phyloP scores from a whole-genome alignment of 31 red algal genomes.

The Odonthalia washingtoniensis region DNA sequence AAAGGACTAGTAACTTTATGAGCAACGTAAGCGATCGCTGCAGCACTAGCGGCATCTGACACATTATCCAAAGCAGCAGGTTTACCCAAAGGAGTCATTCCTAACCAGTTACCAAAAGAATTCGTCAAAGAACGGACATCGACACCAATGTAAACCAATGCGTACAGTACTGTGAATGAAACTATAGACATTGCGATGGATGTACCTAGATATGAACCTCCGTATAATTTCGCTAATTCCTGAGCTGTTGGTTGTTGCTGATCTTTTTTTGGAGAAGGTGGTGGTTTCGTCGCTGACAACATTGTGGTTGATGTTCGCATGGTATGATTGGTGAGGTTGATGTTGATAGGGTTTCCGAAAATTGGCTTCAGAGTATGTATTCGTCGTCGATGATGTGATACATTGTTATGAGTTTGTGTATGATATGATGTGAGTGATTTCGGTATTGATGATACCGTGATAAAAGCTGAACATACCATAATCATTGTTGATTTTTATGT shows the following conservation, averaged over 20 bases:
- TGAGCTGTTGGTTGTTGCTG: constrained; percentile 52
- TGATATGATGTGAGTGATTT: no score
- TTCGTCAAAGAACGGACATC: constrained; percentile 78
- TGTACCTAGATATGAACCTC: constrained; percentile 79
- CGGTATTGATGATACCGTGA: no score
- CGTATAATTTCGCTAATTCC: constrained; percentile 78
- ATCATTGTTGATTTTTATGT: no score
- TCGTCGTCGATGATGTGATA: no score
- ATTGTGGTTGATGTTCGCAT: no score
- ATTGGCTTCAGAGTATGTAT: no score
- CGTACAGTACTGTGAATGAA: constrained; percentile 80
- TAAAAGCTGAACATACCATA: no score
- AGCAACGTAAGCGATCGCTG: constrained; percentile 90
- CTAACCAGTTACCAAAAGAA: constrained; percentile 74
- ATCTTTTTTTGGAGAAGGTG: not conserved
- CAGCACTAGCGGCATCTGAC: constrained; percentile 67
- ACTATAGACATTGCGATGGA: constrained; percentile 70
- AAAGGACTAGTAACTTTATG: constrained; percentile 89
- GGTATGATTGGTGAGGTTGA: no score
- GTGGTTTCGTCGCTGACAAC: no score
- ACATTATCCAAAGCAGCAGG: constrained; percentile 85
- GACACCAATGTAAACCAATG: constrained; percentile 68
- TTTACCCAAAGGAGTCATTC: constrained; percentile 76
- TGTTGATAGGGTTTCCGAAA: no score
- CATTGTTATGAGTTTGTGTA: no score